Evolutionary conservation across 805 yeast species (phyloP).

Genomic region (Pichia nakasei): DNA sequence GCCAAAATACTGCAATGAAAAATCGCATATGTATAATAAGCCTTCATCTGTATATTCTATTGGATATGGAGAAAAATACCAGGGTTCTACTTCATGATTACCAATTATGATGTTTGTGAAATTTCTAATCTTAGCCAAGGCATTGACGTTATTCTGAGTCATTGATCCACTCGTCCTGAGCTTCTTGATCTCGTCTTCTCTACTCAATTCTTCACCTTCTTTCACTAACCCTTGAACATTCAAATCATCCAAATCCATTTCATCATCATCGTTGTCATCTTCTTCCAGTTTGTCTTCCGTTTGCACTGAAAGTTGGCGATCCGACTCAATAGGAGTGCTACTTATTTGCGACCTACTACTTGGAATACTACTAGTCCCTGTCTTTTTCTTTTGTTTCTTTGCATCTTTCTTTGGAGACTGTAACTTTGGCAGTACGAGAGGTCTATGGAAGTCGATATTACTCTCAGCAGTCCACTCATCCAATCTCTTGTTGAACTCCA

Average conservation of each 20-base stretch:
- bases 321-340: conserved; percentile 12
- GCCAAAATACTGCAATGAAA: conserved; percentile 80
- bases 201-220: conserved; percentile 61
- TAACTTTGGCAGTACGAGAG: conserved; percentile 63
- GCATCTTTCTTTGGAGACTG: conserved; percentile 38
- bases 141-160: conserved; percentile 78
- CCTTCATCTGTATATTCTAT: conserved; percentile 88
- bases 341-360: neutral
- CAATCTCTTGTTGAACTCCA: conserved; percentile 87
- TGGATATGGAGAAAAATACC: conserved; percentile 98
- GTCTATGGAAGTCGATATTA: conserved; percentile 62
- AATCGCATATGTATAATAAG: conserved; percentile 77
- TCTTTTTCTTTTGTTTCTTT: conserved; percentile 31
- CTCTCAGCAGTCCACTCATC: conserved; percentile 87
- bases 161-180: conserved; percentile 93
- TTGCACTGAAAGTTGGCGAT: conserved; percentile 4
- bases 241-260: conserved; percentile 75
- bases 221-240: conserved; percentile 71
- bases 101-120: conserved; percentile 75
- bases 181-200: conserved; percentile 90
- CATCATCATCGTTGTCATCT: conserved; percentile 36
- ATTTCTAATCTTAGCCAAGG: conserved; percentile 86
- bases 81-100: conserved; percentile 87
- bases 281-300: conserved; percentile 1
- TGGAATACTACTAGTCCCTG: conserved; percentile 5